Conservation (phyloP, 805 yeast genomes). For the Pachysolen tannophilus region DNA sequence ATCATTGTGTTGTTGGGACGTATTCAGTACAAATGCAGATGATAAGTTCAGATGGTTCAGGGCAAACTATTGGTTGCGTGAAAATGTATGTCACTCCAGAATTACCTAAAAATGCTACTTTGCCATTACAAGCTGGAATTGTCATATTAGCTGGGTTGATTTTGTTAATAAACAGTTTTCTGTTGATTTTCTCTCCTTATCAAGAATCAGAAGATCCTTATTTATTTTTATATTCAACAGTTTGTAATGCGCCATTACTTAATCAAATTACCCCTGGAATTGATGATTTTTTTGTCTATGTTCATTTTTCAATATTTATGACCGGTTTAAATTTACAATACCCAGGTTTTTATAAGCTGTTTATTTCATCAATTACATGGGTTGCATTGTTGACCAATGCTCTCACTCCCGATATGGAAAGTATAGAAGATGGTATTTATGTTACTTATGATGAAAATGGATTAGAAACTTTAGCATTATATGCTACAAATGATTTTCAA, state of each 20-base stretch:
- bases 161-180: slow-evolving; percentile 23
- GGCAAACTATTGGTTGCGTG: slow-evolving; percentile 38
- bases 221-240: slow-evolving; percentile 44
- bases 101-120: slow-evolving; percentile 27
- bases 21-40: slow-evolving; percentile 34
- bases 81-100: slow-evolving; percentile 41
- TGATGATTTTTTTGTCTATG: slow-evolving; percentile 38
- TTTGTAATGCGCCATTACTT: slow-evolving; percentile 48
- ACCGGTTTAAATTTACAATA: slow-evolving; percentile 46
- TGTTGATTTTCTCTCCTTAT: slow-evolving; percentile 40
- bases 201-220: slow-evolving; percentile 51
- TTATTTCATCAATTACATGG: slow-evolving; percentile 46
- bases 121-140: slow-evolving; percentile 30
- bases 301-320: slow-evolving; percentile 53
- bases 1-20: slow-evolving; percentile 33
- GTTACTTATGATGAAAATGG: slow-evolving; percentile 30
- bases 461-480: slow-evolving; percentile 28
- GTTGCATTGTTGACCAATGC: slow-evolving; percentile 34
- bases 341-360: slow-evolving; percentile 58
- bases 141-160: slow-evolving; percentile 33
- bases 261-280: slow-evolving; percentile 48
- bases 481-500: slow-evolving; percentile 17
- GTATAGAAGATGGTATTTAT: slow-evolving; percentile 7
- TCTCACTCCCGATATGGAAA: slow-evolving; percentile 6
- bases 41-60: slow-evolving; percentile 28